Conservation (phyloP, 2,329 filamentous ascomycete species). For the Aspergillus tubingensis region DNA sequence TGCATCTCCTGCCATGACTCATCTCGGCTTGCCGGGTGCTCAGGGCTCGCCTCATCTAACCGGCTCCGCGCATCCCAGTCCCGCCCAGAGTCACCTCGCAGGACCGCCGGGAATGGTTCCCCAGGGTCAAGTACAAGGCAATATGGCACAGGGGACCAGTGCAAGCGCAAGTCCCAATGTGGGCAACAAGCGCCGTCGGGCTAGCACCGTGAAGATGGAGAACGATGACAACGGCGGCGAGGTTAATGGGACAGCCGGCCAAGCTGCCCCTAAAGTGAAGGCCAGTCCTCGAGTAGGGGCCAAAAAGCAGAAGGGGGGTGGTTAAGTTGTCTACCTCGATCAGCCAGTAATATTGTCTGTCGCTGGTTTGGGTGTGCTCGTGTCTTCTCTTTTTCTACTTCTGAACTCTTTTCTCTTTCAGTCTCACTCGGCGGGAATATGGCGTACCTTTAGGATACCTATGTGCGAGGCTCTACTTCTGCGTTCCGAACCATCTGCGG, state of each 20-base stretch:
- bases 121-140: conserved; percentile 58
- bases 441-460: conserved; percentile 35
- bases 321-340: conserved; percentile 21
- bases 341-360: conserved; percentile 13
- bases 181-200: conserved; percentile 59
- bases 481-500: conserved; percentile 16
- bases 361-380: no score
- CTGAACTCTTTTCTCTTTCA: conserved; percentile 15
- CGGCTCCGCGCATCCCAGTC: conserved; percentile 52
- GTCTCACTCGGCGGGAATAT: conserved; percentile 28
- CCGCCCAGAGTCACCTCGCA: conserved; percentile 48
- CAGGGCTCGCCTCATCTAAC: conserved; percentile 56
- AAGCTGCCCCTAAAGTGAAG: conserved; percentile 46
- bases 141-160: conserved; percentile 53
- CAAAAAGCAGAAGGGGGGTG: conserved; percentile 50
- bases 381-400: conserved; percentile 12
- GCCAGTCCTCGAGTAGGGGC: conserved; percentile 49
- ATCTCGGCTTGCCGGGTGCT: conserved; percentile 51
- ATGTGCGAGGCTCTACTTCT: conserved; percentile 23
- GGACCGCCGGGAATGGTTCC: conserved; percentile 56
- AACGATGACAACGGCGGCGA: conserved; percentile 53
- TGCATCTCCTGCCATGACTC: conserved; percentile 60
- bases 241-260: conserved; percentile 49
- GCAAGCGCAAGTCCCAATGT: conserved; percentile 66
- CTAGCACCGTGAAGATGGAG: conserved; percentile 62